Base-by-base conservation (phyloP, 1,139 yeast species). In the Taiozyma onychis region DNA sequence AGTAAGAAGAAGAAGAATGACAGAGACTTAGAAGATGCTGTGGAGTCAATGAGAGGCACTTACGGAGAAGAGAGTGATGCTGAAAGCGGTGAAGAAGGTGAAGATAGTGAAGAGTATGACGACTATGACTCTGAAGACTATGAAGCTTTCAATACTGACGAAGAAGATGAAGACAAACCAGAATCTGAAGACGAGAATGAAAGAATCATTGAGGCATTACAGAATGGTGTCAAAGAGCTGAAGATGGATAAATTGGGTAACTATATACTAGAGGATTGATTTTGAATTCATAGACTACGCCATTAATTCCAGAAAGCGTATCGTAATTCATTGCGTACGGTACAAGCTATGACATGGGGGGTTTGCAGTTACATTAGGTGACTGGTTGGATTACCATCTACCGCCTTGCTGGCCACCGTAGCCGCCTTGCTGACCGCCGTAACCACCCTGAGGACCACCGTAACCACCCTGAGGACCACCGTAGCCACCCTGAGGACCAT, bases 191-290 rank as follows among this genome's bases (percentile, higher is more conserved):
- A 77, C 53, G 89, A 85, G 55, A 85, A 87, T 62, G 93, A 87
- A 64, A 78, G 80, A 59, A 85, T 86, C 60, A 78, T 85, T 27
- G 81, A 80, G 53, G 91, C 91, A 4, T 67, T 86, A 47, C 79
- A 83, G 10, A 64, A 70, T 10, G 90, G 91, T 21, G 78, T 76
- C 6, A 74, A 76, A 47, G 74, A 80, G 35, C 66, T 88, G 54
- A 85, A 84, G 64, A 83, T 85, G 85, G 95, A 88, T 65, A 85
- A 83, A 59, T 67, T 88, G 49, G 96, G 95, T 44, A 88, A 88
- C 65, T 87, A 86, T 64, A 83, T 86, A 39, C 66, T 87, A 47
- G 89, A 85, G 39, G 50, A 53, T 27, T 45, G 39, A 47, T 32
- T 32, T 43, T 28, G 42, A 13, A 4, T 18, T 26, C 27, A 32